Percentiles rank a stretch among this genome's conserved stretches.
These are phyloP conservation scores for Pseudogymnoascus sp. DNA, from an alignment of 2,329 filamentous ascomycete genomes.

Conservation along the genomic window DNA sequence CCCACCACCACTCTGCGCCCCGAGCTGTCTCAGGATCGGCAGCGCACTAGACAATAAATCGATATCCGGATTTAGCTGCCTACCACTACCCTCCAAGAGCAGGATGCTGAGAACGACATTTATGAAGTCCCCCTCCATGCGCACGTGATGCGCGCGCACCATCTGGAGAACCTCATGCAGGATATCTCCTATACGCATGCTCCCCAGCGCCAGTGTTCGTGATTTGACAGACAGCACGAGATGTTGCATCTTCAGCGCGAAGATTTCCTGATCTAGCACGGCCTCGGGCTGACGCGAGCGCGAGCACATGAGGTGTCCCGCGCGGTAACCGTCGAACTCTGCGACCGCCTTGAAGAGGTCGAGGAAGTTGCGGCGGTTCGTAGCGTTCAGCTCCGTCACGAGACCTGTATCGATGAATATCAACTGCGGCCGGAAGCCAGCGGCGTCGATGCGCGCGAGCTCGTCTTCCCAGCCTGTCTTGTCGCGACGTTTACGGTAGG, in stretches of 20 bases:
- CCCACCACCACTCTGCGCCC: constrained; percentile 65
- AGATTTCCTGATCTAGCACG: constrained; percentile 83
- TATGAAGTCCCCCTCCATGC: constrained; percentile 94
- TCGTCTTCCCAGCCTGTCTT: constrained; percentile 66
- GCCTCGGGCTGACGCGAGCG: constrained; percentile 87
- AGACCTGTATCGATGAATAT: constrained; percentile 97
- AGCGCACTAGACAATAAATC: constrained; percentile 82
- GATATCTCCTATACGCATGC: constrained; percentile 93
- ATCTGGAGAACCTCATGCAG: constrained; percentile 83
- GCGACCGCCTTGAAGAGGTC: constrained; percentile 94
- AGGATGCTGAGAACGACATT: constrained; percentile 96
- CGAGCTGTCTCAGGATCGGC: constrained; percentile 82
- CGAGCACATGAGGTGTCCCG: constrained; percentile 92
- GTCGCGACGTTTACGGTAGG: constrained; percentile 58
- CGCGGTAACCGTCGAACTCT: constrained; percentile 94
- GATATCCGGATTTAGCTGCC: constrained; percentile 76
- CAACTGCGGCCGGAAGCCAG: constrained; percentile 87
- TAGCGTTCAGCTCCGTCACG: constrained; percentile 84
- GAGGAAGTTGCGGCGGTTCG: constrained; percentile 83
- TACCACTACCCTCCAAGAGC: constrained; percentile 86
- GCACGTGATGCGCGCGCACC: constrained; percentile 87
- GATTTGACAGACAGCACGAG: constrained; percentile 87
- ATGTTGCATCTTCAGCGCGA: constrained; percentile 95
- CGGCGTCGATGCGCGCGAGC: constrained; percentile 69
- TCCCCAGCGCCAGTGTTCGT: constrained; percentile 82